These are phyloP conservation scores for Bryoglossum gracile DNA, from an alignment of 495 filamentous ascomycete species.

Conservation along the genomic window DNA sequence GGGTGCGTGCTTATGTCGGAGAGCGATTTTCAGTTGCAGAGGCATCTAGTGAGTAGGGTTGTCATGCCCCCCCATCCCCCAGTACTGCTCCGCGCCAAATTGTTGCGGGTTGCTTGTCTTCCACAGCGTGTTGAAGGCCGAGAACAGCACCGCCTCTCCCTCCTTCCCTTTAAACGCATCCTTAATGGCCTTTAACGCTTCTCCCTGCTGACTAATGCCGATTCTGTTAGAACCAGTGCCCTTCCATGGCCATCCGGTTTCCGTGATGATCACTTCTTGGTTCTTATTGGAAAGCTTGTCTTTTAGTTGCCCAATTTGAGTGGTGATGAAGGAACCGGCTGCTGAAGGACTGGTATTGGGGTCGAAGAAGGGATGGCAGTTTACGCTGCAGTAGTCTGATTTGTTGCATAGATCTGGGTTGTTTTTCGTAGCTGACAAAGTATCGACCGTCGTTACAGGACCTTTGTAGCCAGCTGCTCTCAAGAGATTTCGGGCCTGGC, in stretches of 20 bases:
- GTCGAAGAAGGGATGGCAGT: constrained; percentile 83
- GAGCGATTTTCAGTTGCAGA: not conserved
- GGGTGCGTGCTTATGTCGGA: too few species aligned
- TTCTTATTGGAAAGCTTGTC: constrained; percentile 27
- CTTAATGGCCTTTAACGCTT: constrained; percentile 57
- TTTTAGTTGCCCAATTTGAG: constrained; percentile 40
- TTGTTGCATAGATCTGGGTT: constrained; percentile 64
- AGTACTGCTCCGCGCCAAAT: constrained; percentile 64
- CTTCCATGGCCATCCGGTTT: constrained; percentile 75
- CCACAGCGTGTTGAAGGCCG: constrained; percentile 71
- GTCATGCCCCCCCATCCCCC: constrained; percentile 46
- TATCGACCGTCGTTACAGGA: constrained; percentile 73
- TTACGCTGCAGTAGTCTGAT: constrained; percentile 73
- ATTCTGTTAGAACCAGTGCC: constrained; percentile 58
- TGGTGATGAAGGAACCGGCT: constrained; percentile 59
- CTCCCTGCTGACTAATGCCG: constrained; percentile 59
- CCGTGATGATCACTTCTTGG: constrained; percentile 46
- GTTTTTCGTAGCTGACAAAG: constrained; percentile 54
- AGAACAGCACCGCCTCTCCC: constrained; percentile 58
- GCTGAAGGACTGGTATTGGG: constrained; percentile 42
- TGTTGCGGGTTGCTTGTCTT: constrained; percentile 59
- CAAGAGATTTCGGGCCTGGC: constrained; percentile 48
- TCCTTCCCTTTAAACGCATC: constrained; percentile 38
- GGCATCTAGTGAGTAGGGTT: constrained; percentile 18
- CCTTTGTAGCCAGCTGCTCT: constrained; percentile 59